Conservation (phyloP, 345 rosid species). For the Hypericum androsaemum region DNA sequence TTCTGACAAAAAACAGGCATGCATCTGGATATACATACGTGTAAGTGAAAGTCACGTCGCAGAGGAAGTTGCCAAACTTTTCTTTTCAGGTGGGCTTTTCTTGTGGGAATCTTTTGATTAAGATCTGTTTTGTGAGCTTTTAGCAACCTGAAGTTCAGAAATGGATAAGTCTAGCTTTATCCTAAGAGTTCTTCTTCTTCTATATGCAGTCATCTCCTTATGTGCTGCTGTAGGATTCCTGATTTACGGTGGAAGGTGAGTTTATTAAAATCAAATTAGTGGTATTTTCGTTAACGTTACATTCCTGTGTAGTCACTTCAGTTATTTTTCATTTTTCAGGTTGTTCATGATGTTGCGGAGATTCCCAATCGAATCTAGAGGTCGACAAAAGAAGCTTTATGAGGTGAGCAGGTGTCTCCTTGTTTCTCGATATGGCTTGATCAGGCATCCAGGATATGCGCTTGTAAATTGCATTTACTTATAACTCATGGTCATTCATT, state of each 20-base stretch:
- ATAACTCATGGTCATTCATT: too few species aligned
- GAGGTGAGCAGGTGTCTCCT: constrained; percentile 36
- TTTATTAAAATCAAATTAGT: background rate
- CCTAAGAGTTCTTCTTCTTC: background rate
- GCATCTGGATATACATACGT: constrained; percentile 38
- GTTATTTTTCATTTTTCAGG: constrained; percentile 20
- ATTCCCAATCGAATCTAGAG: constrained; percentile 80
- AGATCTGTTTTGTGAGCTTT: background rate
- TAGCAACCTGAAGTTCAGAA: constrained; percentile 6
- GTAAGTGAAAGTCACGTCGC: constrained; percentile 20
- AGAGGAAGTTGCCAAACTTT: constrained; percentile 28
- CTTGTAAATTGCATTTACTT: too few species aligned
- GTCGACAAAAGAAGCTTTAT: constrained; percentile 73
- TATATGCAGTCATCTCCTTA: constrained; percentile 49
- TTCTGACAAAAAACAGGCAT: constrained; percentile 20
- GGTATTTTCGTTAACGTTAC: background rate
- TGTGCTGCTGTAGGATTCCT: constrained; percentile 64
- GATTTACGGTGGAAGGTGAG: constrained; percentile 75
- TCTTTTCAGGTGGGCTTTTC: constrained; percentile 34
- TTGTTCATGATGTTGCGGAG: constrained; percentile 67
- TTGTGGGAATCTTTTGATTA: background rate
- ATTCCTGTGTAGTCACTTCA: background rate
- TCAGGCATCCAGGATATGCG: too few species aligned
- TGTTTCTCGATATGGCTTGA: too few species aligned
- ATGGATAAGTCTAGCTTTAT: background rate